Conservation (phyloP, 2,329 filamentous ascomycete species). For the Aspergillus sojae region DNA sequence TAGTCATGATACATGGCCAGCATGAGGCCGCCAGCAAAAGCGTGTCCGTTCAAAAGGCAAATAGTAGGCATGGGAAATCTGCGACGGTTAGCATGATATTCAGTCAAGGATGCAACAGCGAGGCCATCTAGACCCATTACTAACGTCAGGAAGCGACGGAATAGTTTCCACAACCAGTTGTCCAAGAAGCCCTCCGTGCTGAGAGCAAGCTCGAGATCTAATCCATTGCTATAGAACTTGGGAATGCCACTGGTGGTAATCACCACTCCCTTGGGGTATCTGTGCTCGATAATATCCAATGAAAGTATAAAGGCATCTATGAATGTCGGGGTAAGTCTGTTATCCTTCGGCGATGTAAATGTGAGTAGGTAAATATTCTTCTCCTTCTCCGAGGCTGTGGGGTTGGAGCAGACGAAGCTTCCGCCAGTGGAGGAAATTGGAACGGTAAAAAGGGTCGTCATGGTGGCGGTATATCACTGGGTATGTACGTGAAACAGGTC, state of each 20-base stretch:
- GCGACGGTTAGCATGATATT: background rate
- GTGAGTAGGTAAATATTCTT: constrained; percentile 70
- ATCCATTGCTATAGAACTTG: constrained; percentile 83
- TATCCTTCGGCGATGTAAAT: constrained; percentile 72
- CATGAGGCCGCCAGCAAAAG: constrained; percentile 82
- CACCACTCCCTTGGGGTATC: constrained; percentile 70
- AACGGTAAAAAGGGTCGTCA: constrained; percentile 60
- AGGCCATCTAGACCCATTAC: constrained; percentile 9
- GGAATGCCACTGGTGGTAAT: constrained; percentile 73
- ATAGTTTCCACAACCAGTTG: constrained; percentile 64
- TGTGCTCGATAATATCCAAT: constrained; percentile 73
- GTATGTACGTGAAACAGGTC: background rate
- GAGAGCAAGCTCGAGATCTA: constrained; percentile 72
- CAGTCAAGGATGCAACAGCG: background rate
- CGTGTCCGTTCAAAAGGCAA: constrained; percentile 77
- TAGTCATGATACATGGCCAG: constrained; percentile 82
- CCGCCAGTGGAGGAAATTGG: constrained; percentile 60
- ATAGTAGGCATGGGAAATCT: constrained; percentile 80
- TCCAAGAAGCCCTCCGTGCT: constrained; percentile 64
- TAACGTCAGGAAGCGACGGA: constrained; percentile 64
- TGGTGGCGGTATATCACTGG: constrained; percentile 15
- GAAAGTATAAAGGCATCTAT: constrained; percentile 69
- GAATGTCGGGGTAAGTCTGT: constrained; percentile 71
- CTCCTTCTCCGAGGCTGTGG: constrained; percentile 47
- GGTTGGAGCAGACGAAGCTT: constrained; percentile 64